phyloP scores from a whole-genome alignment of 495 filamentous ascomycete genomes.

The Evernia prunastri region DNA sequence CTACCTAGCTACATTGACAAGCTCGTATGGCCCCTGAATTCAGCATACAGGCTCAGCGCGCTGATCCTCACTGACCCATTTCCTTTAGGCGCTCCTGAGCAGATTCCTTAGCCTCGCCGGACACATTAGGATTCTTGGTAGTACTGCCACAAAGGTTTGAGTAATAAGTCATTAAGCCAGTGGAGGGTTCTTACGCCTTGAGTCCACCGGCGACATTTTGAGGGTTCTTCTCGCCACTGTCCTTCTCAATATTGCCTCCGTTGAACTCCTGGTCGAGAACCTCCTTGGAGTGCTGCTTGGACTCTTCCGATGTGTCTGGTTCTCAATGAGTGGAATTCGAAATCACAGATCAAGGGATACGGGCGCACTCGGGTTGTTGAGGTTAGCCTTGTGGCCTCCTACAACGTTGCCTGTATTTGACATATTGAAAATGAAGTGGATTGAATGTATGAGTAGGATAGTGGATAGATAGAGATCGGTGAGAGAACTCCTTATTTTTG shows the following conservation, averaged over 20 bases:
- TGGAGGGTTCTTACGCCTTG: conserved; percentile 35
- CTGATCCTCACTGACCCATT: conserved; percentile 6
- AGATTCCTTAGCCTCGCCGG: conserved; percentile 42
- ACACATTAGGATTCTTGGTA: conserved; percentile 42
- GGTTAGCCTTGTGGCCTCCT: conserved; percentile 44
- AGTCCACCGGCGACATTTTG: conserved; percentile 40
- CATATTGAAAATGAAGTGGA: conserved; percentile 11
- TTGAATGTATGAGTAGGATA: conserved; percentile 2
- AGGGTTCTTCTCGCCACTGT: conserved; percentile 35
- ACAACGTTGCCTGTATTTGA: conserved; percentile 37
- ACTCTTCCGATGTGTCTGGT: conserved; percentile 38
- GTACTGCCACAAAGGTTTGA: conserved; percentile 15
- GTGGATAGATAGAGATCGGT: background rate
- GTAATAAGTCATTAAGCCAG: background rate
- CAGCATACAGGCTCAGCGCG: too few relatives aligned
- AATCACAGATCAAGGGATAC: too few relatives aligned
- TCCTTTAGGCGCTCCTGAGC: conserved; percentile 33
- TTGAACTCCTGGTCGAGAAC: conserved; percentile 40
- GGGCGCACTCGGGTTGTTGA: conserved; percentile 40
- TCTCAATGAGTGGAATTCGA: too few relatives aligned
- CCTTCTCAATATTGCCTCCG: conserved; percentile 28
- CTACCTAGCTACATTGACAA: too few relatives aligned
- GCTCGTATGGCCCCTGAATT: too few relatives aligned
- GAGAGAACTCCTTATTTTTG: background rate
- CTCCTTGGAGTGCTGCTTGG: conserved; percentile 39